A percentile compares a stretch with the other conserved stretches of the same genome.
Conservation (phyloP, 169 alveolate species). For the Plasmodium reichenowi region DNA sequence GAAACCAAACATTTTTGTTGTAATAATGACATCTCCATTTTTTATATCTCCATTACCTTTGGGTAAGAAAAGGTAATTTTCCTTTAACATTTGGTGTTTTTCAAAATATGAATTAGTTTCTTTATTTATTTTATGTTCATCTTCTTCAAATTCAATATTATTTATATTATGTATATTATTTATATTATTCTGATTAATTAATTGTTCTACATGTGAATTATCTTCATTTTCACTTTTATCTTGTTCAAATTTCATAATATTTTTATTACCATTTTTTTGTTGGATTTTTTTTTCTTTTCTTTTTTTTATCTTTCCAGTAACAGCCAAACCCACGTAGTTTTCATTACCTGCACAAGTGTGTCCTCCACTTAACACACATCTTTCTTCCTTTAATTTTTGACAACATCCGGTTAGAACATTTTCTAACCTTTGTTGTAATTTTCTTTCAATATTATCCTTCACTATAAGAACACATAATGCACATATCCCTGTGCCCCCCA, state of each 20-base stretch:
- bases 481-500: constrained; percentile 76
- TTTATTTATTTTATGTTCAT: not conserved
- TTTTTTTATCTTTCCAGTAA: constrained; percentile 71
- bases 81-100: constrained; percentile 29
- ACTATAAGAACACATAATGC: constrained; percentile 71
- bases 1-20: constrained; percentile 73
- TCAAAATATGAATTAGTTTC: constrained; percentile 2
- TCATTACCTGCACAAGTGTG: constrained; percentile 78
- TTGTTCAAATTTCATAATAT: not conserved
- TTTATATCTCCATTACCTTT: constrained; percentile 60
- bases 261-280: not conserved
- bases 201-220: not conserved
- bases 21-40: constrained; percentile 63
- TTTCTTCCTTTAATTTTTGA: constrained; percentile 72
- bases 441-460: constrained; percentile 74
- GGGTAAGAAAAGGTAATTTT: constrained; percentile 48
- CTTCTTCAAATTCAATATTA: not conserved
- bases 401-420: constrained; percentile 74
- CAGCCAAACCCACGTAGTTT: constrained; percentile 75
- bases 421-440: constrained; percentile 67
- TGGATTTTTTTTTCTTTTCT: not conserved
- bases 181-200: not conserved
- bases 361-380: constrained; percentile 77
- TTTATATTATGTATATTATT: not conserved
- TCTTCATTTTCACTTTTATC: not conserved